Base-by-base conservation (phyloP, 2,329 filamentous ascomycete genomes). In the Zymoseptoria tritici region DNA sequence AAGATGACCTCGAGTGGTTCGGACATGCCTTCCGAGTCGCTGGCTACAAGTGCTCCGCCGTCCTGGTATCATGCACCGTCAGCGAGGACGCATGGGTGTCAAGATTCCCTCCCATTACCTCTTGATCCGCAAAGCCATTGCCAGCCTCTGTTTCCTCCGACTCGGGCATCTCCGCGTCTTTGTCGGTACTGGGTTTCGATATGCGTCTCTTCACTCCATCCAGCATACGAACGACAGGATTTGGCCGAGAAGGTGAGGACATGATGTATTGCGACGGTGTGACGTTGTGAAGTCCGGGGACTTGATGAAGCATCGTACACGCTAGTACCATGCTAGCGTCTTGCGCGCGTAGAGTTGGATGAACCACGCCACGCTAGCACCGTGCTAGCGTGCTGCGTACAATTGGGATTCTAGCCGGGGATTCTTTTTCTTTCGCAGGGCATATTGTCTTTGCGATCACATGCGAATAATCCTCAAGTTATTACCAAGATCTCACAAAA, bases 1-100 rank as follows among this genome's bases (percentile, higher is more conserved):
- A 86, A 83, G 55, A 83, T 76, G 53, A 87, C 83, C 81, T 86
- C 71, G 8, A 72, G 60, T 52, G 66, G 63, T 42, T 72, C 68
- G 20, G 68, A 66, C 9, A 70, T 55, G 22, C 67, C 66, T 46
- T 71, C 70, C 4, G 63, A 67, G 56, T 71, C 70, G 62, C 66
- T 71, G n/a, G 64, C 61, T 19, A 55, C 55, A 7, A 63, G 53
- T 5, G 26, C 26, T 16, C n/a, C 50, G 54, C 16, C 55, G 31
- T 64, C 62, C 26, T 58, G n/a, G n/a, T n/a, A 60, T 29, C 21
- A 21, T 26, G 26, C 29, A 19, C 54, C 7, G 52, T 63, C 59
- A 63, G 61, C 54, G 53, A 51, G 42, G 55, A 60, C 20, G 59
- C 59, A 16, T 55, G 49, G n/a, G 57, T 55, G 20, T 55, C 56